Evolutionary conservation across 495 filamentous ascomycete species (phyloP).

Genomic region (Letharia lupina): DNA sequence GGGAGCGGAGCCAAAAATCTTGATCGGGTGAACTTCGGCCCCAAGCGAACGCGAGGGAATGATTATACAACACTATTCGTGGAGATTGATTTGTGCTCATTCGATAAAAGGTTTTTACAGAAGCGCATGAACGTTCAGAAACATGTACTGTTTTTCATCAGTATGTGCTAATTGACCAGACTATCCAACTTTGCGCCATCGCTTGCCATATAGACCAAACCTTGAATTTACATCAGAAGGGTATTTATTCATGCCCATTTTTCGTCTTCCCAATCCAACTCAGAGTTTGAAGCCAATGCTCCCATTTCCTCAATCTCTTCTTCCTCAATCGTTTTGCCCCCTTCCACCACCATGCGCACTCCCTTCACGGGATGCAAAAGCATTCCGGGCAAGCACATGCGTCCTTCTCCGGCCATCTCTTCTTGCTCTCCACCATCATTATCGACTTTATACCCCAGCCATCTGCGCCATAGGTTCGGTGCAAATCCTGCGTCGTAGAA

Average conservation of each 20-base stretch:
- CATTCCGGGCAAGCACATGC: conserved; percentile 92
- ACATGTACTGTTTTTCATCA: neutral
- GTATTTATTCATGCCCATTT: neutral
- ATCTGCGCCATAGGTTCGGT: conserved; percentile 73
- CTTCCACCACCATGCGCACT: conserved; percentile 67
- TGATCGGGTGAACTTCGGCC: neutral
- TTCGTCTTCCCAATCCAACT: conserved; percentile 10
- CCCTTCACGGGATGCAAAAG: conserved; percentile 89
- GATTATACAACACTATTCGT: no score
- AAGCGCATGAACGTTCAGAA: neutral
- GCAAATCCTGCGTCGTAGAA: conserved; percentile 88
- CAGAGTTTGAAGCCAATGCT: conserved; percentile 22
- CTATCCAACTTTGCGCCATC: neutral
- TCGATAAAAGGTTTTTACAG: neutral
- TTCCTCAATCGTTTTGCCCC: conserved; percentile 30
- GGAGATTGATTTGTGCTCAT: neutral
- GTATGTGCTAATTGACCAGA: neutral
- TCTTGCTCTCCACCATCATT: conserved; percentile 80
- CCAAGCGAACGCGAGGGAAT: no score
- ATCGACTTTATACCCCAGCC: conserved; percentile 78
- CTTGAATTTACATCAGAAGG: conserved; percentile 5
- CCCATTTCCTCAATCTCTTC: conserved; percentile 29
- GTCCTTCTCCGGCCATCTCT: conserved; percentile 65
- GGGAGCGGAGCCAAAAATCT: no score
- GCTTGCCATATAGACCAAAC: neutral